Percentiles rank a stretch among this genome's conserved stretches.
phyloP scores from a whole-genome alignment of 202 grass and related monocot genomes.

The Schoenoplectus tabernaemontani region DNA sequence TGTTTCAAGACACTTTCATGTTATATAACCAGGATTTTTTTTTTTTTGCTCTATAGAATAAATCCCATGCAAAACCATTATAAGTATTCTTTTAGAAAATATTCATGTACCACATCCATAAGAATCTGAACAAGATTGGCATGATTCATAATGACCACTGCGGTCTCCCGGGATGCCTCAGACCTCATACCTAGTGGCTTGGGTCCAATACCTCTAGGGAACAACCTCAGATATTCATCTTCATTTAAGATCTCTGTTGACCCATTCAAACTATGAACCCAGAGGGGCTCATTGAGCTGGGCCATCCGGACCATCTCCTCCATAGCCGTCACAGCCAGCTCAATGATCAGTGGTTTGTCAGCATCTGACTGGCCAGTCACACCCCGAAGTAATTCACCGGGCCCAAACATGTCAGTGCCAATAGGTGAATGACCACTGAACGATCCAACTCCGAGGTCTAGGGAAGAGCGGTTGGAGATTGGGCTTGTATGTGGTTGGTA shows the following conservation, averaged over 20 bases:
- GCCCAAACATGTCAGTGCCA: constrained; percentile 20
- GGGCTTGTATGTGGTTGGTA: constrained; percentile 29
- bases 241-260: constrained; percentile 45
- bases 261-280: constrained; percentile 23
- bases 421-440: constrained; percentile 18
- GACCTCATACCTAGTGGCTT: constrained; percentile 57
- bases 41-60: neutral
- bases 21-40: neutral
- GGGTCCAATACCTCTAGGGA: constrained; percentile 61
- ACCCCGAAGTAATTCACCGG: constrained; percentile 29
- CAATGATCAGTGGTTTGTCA: constrained; percentile 66
- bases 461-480: constrained; percentile 8
- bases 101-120: constrained; percentile 60
- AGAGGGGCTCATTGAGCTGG: constrained; percentile 58
- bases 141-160: constrained; percentile 83
- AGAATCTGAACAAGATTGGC: constrained; percentile 74
- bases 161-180: constrained; percentile 59
- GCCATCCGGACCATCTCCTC: constrained; percentile 80
- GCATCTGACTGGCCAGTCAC: constrained; percentile 30
- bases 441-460: constrained; percentile 39
- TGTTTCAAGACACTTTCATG: neutral
- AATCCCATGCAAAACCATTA: neutral
- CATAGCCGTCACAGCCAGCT: constrained; percentile 84
- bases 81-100: neutral
- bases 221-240: constrained; percentile 60